Evolutionary conservation across 2,329 filamentous ascomycete genomes (phyloP).

Genomic region (Trichoderma lentiforme): DNA sequence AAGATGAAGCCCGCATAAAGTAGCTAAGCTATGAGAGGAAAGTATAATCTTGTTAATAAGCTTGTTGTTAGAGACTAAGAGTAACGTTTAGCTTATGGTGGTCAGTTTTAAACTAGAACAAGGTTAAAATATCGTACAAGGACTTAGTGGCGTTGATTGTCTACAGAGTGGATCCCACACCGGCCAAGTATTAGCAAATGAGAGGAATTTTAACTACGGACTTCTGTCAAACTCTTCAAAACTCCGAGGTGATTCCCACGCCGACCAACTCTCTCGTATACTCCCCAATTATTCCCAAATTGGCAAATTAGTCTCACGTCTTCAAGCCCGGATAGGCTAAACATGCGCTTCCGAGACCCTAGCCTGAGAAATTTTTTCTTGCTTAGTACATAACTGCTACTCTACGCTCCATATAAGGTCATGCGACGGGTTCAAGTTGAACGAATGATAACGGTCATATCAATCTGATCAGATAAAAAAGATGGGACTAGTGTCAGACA

Average conservation of each 20-base stretch:
- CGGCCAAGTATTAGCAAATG: not conserved
- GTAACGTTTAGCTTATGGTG: not conserved
- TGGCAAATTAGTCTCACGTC: not conserved
- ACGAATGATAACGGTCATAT: not conserved
- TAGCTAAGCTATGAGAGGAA: no score
- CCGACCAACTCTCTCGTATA: not conserved
- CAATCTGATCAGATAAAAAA: conserved; percentile 9
- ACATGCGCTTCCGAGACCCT: not conserved
- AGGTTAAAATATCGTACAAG: not conserved
- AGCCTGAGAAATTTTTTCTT: not conserved
- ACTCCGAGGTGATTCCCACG: not conserved
- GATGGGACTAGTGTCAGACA: not conserved
- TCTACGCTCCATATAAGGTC: not conserved
- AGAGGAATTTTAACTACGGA: not conserved
- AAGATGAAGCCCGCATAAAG: no score
- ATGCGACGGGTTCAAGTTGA: not conserved
- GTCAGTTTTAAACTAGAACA: not conserved
- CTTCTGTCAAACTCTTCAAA: not conserved
- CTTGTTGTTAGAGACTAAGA: not conserved
- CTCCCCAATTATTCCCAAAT: not conserved
- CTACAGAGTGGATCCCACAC: not conserved
- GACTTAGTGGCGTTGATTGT: not conserved
- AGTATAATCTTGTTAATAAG: not conserved
- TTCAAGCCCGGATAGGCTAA: not conserved
- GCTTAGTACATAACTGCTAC: not conserved